Evolutionary conservation across 208 protist species (phyloP).

Genomic region (Polymyxa betae): DNA sequence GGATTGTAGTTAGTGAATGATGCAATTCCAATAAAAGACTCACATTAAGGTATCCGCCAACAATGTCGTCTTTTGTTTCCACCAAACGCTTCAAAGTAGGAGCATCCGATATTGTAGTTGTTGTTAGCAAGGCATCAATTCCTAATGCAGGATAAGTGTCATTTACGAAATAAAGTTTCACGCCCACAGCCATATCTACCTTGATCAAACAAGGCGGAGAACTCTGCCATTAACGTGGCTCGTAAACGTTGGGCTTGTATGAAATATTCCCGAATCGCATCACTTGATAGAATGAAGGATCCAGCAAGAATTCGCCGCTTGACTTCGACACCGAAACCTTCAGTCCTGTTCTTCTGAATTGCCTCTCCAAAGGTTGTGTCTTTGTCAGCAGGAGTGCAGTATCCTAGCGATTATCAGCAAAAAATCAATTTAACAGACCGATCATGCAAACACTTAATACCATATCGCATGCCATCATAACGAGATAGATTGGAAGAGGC

Average conservation of each 20-base stretch:
- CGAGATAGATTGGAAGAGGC: constrained; percentile 70
- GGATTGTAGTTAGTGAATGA: too few relatives aligned
- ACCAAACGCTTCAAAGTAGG: background rate
- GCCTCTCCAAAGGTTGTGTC: background rate
- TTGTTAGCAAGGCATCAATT: constrained; percentile 40
- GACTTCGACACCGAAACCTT: constrained; percentile 61
- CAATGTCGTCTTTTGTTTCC: background rate
- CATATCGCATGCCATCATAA: constrained; percentile 72
- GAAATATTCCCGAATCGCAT: constrained; percentile 61
- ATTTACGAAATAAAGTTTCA: background rate
- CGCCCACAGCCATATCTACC: background rate
- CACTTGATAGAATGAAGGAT: constrained; percentile 62
- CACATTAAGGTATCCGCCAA: background rate
- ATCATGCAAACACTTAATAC: background rate
- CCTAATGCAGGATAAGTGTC: background rate
- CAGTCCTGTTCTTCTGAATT: background rate
- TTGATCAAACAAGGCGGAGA: background rate
- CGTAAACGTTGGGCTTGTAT: constrained; percentile 54
- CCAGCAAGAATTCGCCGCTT: constrained; percentile 59
- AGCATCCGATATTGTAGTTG: constrained; percentile 49
- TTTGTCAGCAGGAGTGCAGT: background rate
- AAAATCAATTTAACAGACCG: background rate
- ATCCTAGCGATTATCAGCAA: background rate
- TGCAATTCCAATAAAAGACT: background rate
- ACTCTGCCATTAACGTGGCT: background rate